These are phyloP conservation scores for Hysterium pulicare DNA, from an alignment of 2,329 filamentous ascomycete genomes.

Conservation along the genomic window DNA sequence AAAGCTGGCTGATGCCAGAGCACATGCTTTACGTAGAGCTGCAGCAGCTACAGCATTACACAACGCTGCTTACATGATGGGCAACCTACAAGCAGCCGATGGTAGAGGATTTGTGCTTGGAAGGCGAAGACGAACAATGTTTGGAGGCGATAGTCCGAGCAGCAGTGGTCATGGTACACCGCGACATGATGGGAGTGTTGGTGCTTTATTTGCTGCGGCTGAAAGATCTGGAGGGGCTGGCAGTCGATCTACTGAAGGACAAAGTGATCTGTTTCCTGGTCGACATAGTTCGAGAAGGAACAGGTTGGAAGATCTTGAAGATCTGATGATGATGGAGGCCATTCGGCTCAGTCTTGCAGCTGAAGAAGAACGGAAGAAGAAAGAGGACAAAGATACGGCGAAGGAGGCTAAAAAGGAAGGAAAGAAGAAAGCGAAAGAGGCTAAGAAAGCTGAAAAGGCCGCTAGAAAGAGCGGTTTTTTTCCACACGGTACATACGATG, in stretches of 20 bases:
- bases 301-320: conserved; percentile 82
- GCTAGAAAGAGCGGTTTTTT: conserved; percentile 61
- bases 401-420: conserved; percentile 84
- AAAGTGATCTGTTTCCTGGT: conserved; percentile 36
- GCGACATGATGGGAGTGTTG: conserved; percentile 32
- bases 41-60: conserved; percentile 93
- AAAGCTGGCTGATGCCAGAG: conserved; percentile 79
- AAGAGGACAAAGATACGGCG: conserved; percentile 72
- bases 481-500: conserved; percentile 58
- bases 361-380: conserved; percentile 87
- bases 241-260: conserved; percentile 29
- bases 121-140: conserved; percentile 49
- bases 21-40: conserved; percentile 79
- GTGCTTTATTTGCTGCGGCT: conserved; percentile 23
- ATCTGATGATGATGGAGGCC: conserved; percentile 98
- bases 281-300: conserved; percentile 53
- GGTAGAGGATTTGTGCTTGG: conserved; percentile 50
- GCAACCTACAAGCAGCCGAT: conserved; percentile 47
- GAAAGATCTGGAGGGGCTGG: conserved; percentile 19
- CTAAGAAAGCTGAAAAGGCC: conserved; percentile 66
- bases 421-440: conserved; percentile 65
- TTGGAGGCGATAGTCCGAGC: conserved; percentile 45
- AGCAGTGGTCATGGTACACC: conserved; percentile 46
- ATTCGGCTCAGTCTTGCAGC: conserved; percentile 86
- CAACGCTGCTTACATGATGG: conserved; percentile 89